Evolutionary conservation across 108 stramenopile genomes (phyloP), one percentile per base, ranked within the genome.

Genomic region (Fragilaria crotonensis): DNA sequence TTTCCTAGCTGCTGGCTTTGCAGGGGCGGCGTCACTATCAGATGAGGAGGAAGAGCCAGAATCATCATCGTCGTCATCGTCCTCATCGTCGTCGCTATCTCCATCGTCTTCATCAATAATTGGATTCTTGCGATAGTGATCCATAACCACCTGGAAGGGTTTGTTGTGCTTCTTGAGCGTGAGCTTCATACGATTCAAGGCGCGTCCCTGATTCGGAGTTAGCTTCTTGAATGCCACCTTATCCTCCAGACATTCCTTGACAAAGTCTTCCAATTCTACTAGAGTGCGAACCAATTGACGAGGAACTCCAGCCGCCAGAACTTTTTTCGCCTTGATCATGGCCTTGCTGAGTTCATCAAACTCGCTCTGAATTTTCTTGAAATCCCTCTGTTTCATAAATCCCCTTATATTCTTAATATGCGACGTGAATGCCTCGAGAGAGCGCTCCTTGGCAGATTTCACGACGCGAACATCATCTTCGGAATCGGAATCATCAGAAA

Each of bases 381-480:
- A 85, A 70, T 91, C 88, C 25, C 73, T 68, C 33, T 70, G 81
- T 60, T 81, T 87, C 87, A 94, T 89, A 62, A 71, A 77, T 54
- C 85, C 85, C n/a, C 90, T 82, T 48, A 98, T 70, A 32, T 78
- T 70, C 3, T 33, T 54, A 53, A 85, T 85, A 55, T 82, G 64
- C 33, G 75, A 70, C 33, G 85, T 70, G 55, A 98, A 93, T 29
- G 79, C 74, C 59, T 97, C 97, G 55, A 87, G 76, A 57, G 95
- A 78, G 30, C 90, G 80, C 27, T 92, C 90, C 81, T 93, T 87
- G 61, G 81, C 93, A 3, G 91, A 90, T 71, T 95, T 95, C 53
- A 96, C 97, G 41, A 98, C 96, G 60, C 97, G 86, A 25, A 77
- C 94, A 60, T 96, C 94, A 54, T 98, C 95, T 33, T 96, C 95